Conservation (phyloP, 257 asterid genomes). For the Solanum sitiens region DNA sequence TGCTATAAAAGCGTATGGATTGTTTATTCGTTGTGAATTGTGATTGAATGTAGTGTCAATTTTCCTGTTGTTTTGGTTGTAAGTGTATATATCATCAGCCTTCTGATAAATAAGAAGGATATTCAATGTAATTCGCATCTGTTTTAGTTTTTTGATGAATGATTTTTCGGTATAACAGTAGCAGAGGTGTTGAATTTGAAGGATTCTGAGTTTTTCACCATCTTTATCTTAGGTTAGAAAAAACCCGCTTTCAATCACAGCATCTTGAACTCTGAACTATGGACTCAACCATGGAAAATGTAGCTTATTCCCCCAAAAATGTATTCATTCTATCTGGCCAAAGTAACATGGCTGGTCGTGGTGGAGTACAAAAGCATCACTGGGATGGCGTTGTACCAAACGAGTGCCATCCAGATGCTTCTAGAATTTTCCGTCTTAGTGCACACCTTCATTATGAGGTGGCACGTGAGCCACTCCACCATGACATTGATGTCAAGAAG, state of each 20-base stretch:
- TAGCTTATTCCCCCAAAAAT: conserved; percentile 30
- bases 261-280: not conserved
- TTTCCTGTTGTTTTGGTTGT: not conserved
- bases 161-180: not conserved
- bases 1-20: not conserved
- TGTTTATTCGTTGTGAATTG: not conserved
- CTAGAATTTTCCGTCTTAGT: conserved; percentile 49
- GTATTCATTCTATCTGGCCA: conserved; percentile 87
- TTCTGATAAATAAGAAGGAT: not conserved
- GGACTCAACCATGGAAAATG: conserved; percentile 10
- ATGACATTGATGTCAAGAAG: conserved; percentile 69
- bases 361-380: conserved; percentile 51
- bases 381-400: conserved; percentile 83
- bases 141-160: not conserved
- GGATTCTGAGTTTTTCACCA: not conserved
- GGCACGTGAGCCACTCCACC: conserved; percentile 77
- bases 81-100: not conserved
- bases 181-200: not conserved
- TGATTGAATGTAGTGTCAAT: not conserved
- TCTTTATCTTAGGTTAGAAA: not conserved
- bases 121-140: not conserved
- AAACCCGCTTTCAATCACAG: not conserved
- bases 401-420: conserved; percentile 38
- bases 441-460: conserved; percentile 57
- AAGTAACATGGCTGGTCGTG: conserved; percentile 98